Base-by-base conservation (phyloP, 2,329 filamentous ascomycete genomes). In the Fusarium ambrosium region DNA sequence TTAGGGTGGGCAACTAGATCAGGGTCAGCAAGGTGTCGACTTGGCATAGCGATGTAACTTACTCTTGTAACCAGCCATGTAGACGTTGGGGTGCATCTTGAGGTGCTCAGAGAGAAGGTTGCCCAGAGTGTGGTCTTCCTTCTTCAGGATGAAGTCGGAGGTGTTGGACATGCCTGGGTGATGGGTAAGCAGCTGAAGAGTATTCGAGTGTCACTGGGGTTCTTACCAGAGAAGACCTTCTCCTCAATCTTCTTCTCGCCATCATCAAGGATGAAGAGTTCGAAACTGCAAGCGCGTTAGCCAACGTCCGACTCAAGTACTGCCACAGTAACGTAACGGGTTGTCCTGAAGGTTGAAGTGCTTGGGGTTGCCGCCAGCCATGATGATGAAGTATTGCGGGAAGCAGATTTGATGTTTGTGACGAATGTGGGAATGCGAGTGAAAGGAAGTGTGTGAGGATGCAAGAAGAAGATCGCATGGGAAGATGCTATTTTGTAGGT, bases 121-220 rank as follows among this genome's bases (percentile, higher is more conserved):
- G 78, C 93, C 97, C 29, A 99, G 90, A 1, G 96, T 98, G 85
- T 98, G 96, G 79, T 99, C 97, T 84, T 99, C 97, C 84, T 98
- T 98, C 85, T 95, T 94, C 85, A 99, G 92, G 69, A 94, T 92
- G 86, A 99, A 99, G 84, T 98, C 94, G 11, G 95, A 94, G n/a
- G 94, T 95, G 82, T 98, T 97, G 24, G 96, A 94, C 82, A 97
- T 95, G 80, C 95, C 95, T 81, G 14, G 32, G 27, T 55, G 9
- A 34, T n/a, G 14, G 14, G 43, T 71, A 39, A 74, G 72, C 55
- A 39, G 58, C 20, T 6, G n/a, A 27, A 8, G 27, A 16, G 37
- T 9, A 14, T 8, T 20, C 14, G 14, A 39, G 20, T 48, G 24
- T 59, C 11, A 18, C 10, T 11, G 22, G 11, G 7, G 4, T n/a